Percentiles rank a stretch among this genome's conserved stretches.
Evolutionary conservation across 2,329 filamentous ascomycete genomes (phyloP).

Genomic region (Colletotrichum cordylinicola): DNA sequence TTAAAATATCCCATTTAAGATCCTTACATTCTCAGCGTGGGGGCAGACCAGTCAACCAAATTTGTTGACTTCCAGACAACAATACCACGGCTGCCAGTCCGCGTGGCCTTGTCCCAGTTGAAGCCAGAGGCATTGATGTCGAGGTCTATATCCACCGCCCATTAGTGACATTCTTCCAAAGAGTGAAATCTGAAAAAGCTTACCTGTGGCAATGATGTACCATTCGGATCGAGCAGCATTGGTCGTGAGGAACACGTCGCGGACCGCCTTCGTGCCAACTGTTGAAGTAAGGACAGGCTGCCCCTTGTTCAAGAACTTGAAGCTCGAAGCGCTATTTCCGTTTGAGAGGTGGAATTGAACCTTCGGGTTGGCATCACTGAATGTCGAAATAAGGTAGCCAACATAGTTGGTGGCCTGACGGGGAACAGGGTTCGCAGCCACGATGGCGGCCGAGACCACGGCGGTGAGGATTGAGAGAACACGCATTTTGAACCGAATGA

Average conservation of each 20-base stretch:
- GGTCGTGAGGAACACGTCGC: conserved; percentile 39
- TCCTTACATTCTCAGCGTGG: conserved; percentile 26
- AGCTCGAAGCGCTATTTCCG: conserved; percentile 34
- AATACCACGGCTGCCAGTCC: conserved; percentile 38
- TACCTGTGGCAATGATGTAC: conserved; percentile 40
- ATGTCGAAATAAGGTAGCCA: conserved; percentile 42
- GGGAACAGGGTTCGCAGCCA: neutral
- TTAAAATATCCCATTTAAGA: accelerated
- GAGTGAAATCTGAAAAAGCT: neutral
- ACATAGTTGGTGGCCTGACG: conserved; percentile 26
- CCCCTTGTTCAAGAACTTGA: conserved; percentile 36
- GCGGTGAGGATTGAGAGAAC: neutral
- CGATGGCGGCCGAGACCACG: neutral
- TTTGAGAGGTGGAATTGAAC: conserved; percentile 39
- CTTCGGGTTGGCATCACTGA: conserved; percentile 35
- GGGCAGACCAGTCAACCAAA: conserved; percentile 38
- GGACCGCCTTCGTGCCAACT: conserved; percentile 38
- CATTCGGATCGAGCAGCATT: conserved; percentile 38
- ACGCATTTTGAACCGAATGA: neutral
- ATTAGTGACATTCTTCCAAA: neutral
- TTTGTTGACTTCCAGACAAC: conserved; percentile 42
- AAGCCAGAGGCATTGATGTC: conserved; percentile 39
- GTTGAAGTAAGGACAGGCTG: conserved; percentile 35
- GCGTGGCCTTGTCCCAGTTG: conserved; percentile 39
- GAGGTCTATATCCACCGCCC: conserved; percentile 28